Percentiles rank a stretch among this genome's conserved stretches.
These are phyloP conservation scores for Capsicum rhomboideum DNA, from an alignment of 257 asterid species.

Conservation along the genomic window DNA sequence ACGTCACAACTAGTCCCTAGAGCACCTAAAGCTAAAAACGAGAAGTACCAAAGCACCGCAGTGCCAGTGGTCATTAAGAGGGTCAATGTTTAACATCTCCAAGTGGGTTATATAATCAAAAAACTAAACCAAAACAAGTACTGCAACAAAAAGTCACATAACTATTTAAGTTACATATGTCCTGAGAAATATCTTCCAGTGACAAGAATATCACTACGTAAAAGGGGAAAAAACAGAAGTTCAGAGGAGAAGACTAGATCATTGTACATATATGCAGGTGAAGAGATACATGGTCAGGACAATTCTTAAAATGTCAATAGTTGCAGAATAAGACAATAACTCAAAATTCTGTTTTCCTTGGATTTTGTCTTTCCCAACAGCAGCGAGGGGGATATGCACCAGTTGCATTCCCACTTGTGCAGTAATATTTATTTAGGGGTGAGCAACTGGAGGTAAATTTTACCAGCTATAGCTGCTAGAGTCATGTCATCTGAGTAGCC, in stretches of 20 bases:
- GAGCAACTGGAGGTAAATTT: neutral
- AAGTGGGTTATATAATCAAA: neutral
- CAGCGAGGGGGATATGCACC: neutral
- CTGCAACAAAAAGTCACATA: neutral
- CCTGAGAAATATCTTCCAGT: neutral
- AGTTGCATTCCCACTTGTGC: neutral
- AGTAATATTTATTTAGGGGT: neutral
- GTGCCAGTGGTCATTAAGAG: neutral
- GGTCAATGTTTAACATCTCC: neutral
- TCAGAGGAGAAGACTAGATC: neutral
- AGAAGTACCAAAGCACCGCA: neutral
- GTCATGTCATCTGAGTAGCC: conserved; percentile 99
- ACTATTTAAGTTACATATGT: neutral
- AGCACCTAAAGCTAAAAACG: neutral
- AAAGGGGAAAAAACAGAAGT: neutral
- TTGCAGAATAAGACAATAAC: neutral
- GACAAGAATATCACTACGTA: neutral
- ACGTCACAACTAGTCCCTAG: neutral
- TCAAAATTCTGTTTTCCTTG: neutral
- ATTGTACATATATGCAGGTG: neutral
- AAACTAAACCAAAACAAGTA: neutral
- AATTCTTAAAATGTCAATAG: neutral
- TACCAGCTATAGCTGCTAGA: conserved; percentile 94
- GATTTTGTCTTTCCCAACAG: neutral
- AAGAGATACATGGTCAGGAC: neutral